Conservation (phyloP, 1,284 basidiomycete species). For the Waitea zeae region DNA sequence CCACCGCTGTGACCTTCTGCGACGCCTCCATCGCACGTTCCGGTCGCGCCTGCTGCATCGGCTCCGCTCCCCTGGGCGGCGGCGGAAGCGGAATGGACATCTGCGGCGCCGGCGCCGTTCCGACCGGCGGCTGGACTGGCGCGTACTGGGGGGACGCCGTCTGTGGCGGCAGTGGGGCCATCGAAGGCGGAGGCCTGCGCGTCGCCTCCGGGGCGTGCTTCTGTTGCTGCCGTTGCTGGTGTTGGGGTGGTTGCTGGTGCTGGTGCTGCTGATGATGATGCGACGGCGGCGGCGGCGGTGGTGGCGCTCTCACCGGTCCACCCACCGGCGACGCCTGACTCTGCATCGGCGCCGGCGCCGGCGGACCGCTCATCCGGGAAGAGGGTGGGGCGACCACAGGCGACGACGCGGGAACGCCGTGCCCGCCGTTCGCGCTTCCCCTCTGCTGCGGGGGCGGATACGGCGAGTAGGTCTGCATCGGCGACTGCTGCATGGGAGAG, state of each 20-base stretch:
- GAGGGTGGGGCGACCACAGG: constrained; percentile 5
- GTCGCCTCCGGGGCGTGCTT: no score
- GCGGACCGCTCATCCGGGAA: constrained; percentile 5
- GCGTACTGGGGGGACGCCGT: not conserved
- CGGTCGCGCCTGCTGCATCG: not conserved
- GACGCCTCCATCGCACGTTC: no score
- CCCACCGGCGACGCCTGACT: no score
- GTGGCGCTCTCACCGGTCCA: no score
- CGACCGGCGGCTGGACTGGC: no score
- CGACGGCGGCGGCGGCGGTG: constrained; percentile 10
- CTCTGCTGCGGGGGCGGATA: constrained; percentile 1
- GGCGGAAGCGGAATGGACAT: not conserved
- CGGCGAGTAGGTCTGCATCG: not conserved
- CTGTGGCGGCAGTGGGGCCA: no score
- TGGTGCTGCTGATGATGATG: constrained; percentile 12
- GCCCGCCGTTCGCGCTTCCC: constrained; percentile 1
- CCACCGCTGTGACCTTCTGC: not conserved
- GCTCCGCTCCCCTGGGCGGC: not conserved
- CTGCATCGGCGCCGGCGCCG: constrained; percentile 10
- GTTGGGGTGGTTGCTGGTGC: constrained; percentile 9
- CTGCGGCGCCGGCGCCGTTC: not conserved
- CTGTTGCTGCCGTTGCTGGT: no score
- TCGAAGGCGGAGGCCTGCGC: no score
- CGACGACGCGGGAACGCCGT: constrained; percentile 1
- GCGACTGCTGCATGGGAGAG: not conserved